phyloP scores from a whole-genome alignment of 108 stramenopile genomes.

The Pseudonitzschia pungens region DNA sequence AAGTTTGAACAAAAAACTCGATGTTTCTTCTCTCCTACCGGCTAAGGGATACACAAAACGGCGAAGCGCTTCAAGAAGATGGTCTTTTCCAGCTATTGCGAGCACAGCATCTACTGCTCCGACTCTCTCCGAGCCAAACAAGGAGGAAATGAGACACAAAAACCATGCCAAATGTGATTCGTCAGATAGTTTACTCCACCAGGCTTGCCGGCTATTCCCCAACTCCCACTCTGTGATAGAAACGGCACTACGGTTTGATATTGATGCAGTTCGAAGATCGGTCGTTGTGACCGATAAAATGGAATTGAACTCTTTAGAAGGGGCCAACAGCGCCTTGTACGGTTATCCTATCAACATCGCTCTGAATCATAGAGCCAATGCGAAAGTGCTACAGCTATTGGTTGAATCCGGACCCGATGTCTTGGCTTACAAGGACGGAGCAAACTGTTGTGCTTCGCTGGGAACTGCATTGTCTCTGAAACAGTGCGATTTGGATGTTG shows the following conservation, averaged over 20 bases:
- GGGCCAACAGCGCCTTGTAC: conserved; percentile 16
- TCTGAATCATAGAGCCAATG: conserved; percentile 26
- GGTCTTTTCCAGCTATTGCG: no score
- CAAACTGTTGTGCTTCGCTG: conserved; percentile 27
- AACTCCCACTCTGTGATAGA: conserved; percentile 42
- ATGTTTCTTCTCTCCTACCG: no score
- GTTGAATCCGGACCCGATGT: conserved; percentile 43
- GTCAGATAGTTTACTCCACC: conserved; percentile 28
- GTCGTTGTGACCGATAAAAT: conserved; percentile 19
- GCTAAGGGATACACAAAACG: no score
- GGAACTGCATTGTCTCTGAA: conserved; percentile 33
- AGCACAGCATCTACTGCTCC: no score
- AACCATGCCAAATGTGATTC: background rate
- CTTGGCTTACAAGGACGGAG: conserved; percentile 38
- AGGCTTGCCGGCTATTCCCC: conserved; percentile 45
- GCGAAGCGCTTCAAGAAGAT: no score
- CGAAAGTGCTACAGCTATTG: conserved; percentile 38
- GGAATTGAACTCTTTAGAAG: no score
- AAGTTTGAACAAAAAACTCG: no score
- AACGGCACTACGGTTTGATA: conserved; percentile 41
- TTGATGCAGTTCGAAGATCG: conserved; percentile 35
- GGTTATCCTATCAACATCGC: conserved; percentile 49
- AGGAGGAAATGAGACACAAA: no score
- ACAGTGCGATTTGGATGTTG: background rate
- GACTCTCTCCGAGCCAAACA: no score